A percentile compares a stretch with the other conserved stretches of the same genome.
Evolutionary conservation across 345 rosid species (phyloP).

Genomic region (Eutrema yunnanense): DNA sequence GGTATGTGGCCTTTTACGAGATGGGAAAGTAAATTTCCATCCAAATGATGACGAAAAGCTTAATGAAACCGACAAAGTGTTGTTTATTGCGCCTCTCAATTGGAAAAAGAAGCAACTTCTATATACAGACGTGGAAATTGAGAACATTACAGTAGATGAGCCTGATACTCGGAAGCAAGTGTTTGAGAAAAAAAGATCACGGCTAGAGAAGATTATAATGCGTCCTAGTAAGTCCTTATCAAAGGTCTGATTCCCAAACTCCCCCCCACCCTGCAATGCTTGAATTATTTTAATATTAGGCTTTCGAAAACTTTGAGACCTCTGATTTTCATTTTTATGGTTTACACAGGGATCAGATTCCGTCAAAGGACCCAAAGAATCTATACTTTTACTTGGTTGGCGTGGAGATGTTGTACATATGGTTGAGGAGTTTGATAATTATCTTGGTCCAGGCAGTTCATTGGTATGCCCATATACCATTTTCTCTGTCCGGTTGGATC

Average conservation of each 20-base stretch:
- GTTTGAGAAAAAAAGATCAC: slow-evolving; percentile 41
- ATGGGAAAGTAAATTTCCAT: slow-evolving; percentile 72
- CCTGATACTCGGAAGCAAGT: slow-evolving; percentile 32
- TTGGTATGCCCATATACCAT: slow-evolving; percentile 46
- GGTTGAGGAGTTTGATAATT: slow-evolving; percentile 90
- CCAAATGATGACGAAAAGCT: slow-evolving; percentile 77
- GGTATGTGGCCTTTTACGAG: slow-evolving; percentile 81
- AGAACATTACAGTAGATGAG: slow-evolving; percentile 29
- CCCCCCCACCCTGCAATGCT: not conserved
- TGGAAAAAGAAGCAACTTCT: slow-evolving; percentile 44
- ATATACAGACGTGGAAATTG: slow-evolving; percentile 34
- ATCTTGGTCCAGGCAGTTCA: slow-evolving; percentile 92
- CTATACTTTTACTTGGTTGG: slow-evolving; percentile 91
- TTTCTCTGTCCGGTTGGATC: not conserved
- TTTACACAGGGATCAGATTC: slow-evolving; percentile 57
- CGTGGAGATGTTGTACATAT: slow-evolving; percentile 82
- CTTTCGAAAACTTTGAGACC: not conserved
- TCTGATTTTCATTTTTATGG: slow-evolving; percentile 13
- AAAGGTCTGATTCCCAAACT: slow-evolving; percentile 48
- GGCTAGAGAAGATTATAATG: slow-evolving; percentile 45
- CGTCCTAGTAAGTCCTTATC: slow-evolving; percentile 53
- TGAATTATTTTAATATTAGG: not conserved
- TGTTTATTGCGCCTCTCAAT: slow-evolving; percentile 77
- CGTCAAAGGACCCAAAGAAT: slow-evolving; percentile 70
- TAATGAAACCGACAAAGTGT: slow-evolving; percentile 66